Base-by-base conservation (phyloP, 2,329 filamentous ascomycete genomes). In the Venturia effusa region DNA sequence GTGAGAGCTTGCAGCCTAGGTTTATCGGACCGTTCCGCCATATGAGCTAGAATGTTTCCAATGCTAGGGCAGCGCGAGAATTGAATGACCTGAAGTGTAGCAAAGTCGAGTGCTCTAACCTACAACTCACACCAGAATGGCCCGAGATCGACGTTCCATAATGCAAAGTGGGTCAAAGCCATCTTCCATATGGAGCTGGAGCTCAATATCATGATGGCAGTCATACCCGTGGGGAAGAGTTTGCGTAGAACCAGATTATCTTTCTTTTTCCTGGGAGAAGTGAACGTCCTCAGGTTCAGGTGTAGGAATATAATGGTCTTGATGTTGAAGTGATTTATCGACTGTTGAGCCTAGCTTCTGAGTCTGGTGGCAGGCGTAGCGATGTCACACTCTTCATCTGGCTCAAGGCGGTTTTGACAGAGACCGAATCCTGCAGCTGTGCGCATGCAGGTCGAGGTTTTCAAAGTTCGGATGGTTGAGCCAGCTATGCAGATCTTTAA, bases 361-460 rank as follows among this genome's bases (percentile, higher is more conserved):
- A 34, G 22, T 51, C 41, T 13, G 45, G 41, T 4, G 39, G 32
- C 10, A 62, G 11, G 27, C 45, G 61, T 32, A 62, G 30, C 27
- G 45, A 51, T 19, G 17, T 24, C 6, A 62, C 39, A 22, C 40
- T 51, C 19, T 37, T 27, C 41, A 62, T 51, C 11, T 27, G 22
- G 32, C 30, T 55, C 13, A 62, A 27, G 27, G 60, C 60, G n/a
- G 0, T 69, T 82, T 10, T 61, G 37, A 45, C 40, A 15, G 37
- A 3, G 4, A 37, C n/a, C 6, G 22, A 27, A 17, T 17, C 19
- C 7, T 30, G 6, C 19, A 39, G 15, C 34, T 40, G 4, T 45
- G 30, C 34, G 43, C 30, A 24, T 61, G 37, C 19, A 39, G 13
- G 1, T 59, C 32, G 11, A 59, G 17, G 22, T 59, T 59, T 15